Evolutionary conservation across 306 rosid species (phyloP), one percentile per base, ranked within the genome.

Genomic region (Cotoneaster glaucophyllus): DNA sequence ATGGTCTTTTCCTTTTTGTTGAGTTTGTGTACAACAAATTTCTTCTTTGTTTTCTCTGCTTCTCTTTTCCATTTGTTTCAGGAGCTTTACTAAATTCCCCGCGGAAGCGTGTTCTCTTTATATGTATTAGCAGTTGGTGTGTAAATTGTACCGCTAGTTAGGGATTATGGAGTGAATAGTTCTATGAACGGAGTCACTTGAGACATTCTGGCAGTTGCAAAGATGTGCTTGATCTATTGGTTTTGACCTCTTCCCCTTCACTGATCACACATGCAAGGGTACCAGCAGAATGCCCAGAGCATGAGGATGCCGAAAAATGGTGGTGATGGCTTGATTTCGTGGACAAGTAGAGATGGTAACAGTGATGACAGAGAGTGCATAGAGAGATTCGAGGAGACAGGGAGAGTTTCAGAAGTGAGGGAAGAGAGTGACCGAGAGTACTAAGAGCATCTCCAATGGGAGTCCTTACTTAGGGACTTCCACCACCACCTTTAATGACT

Each of bases 1-100:
- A 48, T 52, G 32, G 52, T 67, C 61, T 4, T 67, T 79, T 32
- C 71, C 73, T 79, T 79, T 65, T 50, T 76, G 82, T 68, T 50
- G 85, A 82, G 80, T 79, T 82, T 81, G 77, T 84, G 88, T 56
- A 78, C 73, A 74, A 79, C 71, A 78, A 70, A 22, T 77, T 84
- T 24, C 7, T 34, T 56, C 10, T 6, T 56, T 44, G 11, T 44
- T 3, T 4, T 11, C 9, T 43, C 48, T 11, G 24, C 73, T 84
- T 58, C 7, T 24, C 83, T 34, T 37, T 41, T 15, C 69, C 18
- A 31, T 64, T 64, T 3, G 6, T 31, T 64, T 84, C 25, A 75
- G 41, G 78, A 73, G 79, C 74, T 73, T 83, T 37, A 11, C 45
- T 26, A 65, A 48, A 34, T 78, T 74, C 67, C 77, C 28, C n/a